Evolutionary conservation across 2,329 filamentous ascomycete species (phyloP).

Genomic region (Madurella fahalii): DNA sequence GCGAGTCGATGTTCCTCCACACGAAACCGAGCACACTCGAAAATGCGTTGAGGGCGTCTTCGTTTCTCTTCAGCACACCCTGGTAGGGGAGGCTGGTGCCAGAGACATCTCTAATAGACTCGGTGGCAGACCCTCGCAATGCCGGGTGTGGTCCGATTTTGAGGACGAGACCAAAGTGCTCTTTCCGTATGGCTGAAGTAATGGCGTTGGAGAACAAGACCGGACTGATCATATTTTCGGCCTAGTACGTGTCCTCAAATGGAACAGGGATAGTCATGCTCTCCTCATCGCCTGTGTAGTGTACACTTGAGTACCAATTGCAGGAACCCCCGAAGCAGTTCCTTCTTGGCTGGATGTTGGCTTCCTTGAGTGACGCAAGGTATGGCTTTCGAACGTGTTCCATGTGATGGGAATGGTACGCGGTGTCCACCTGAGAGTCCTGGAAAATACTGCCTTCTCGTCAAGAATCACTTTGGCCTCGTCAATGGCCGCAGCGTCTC

Average conservation of each 20-base stretch:
- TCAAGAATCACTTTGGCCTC: conserved; percentile 26
- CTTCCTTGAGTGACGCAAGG: background rate
- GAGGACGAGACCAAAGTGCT: conserved; percentile 22
- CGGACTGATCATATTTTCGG: conserved; percentile 21
- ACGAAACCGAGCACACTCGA: no score
- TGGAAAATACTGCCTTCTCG: conserved; percentile 27
- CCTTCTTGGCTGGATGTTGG: background rate
- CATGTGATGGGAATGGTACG: conserved; percentile 42
- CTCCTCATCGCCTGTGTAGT: background rate
- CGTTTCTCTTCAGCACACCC: background rate
- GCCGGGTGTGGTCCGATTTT: conserved; percentile 39
- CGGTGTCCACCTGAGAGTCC: conserved; percentile 33
- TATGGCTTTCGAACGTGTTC: conserved; percentile 4
- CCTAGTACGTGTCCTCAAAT: conserved; percentile 22
- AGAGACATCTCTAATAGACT: conserved; percentile 27
- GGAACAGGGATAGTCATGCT: background rate
- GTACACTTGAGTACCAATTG: conserved; percentile 4
- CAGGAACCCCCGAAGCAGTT: background rate
- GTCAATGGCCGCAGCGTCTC: conserved; percentile 25
- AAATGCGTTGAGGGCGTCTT: background rate
- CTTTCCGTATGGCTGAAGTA: background rate
- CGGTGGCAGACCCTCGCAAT: conserved; percentile 36
- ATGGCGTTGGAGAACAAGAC: conserved; percentile 27
- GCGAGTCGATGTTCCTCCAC: no score
- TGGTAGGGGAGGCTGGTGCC: background rate